Percentiles rank a stretch among this genome's conserved stretches.
These are phyloP conservation scores for Penicillium sp. DNA, from an alignment of 2,329 filamentous ascomycete species.

Conservation along the genomic window DNA sequence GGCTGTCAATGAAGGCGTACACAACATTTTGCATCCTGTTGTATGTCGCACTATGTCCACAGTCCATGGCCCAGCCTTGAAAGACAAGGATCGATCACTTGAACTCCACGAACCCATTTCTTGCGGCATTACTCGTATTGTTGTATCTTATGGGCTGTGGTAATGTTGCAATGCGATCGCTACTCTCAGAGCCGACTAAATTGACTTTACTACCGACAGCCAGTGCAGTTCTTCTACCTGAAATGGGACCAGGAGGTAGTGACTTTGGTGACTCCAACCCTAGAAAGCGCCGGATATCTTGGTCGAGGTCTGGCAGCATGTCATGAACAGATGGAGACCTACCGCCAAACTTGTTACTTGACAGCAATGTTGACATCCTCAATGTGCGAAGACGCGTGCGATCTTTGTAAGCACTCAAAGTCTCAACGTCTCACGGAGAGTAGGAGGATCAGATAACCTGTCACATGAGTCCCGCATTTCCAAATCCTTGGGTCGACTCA, in stretches of 20 bases:
- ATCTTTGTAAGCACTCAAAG: slow-evolving; percentile 6
- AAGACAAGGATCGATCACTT: neutral
- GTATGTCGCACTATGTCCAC: no score
- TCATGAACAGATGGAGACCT: slow-evolving; percentile 19
- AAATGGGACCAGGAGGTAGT: slow-evolving; percentile 19
- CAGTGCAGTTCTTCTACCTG: slow-evolving; percentile 12
- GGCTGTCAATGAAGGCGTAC: no score
- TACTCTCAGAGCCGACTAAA: slow-evolving; percentile 4
- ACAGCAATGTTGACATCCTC: slow-evolving; percentile 21
- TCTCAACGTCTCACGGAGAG: no score
- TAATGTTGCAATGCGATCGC: slow-evolving; percentile 1
- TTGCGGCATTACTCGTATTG: no score
- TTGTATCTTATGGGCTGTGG: neutral
- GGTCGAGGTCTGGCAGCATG: slow-evolving; percentile 19
- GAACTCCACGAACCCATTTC: neutral
- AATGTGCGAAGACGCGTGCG: slow-evolving; percentile 11
- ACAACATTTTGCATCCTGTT: no score
- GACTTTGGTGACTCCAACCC: neutral
- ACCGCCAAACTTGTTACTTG: slow-evolving; percentile 19
- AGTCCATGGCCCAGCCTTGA: no score
- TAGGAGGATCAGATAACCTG: slow-evolving; percentile 18
- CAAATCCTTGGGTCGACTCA: slow-evolving; percentile 11
- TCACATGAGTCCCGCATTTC: slow-evolving; percentile 12
- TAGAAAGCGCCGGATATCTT: slow-evolving; percentile 10
- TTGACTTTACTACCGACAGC: slow-evolving; percentile 21